These are phyloP conservation scores for Passalora sequoiae DNA, from an alignment of 2,329 filamentous ascomycete species.

Conservation along the genomic window DNA sequence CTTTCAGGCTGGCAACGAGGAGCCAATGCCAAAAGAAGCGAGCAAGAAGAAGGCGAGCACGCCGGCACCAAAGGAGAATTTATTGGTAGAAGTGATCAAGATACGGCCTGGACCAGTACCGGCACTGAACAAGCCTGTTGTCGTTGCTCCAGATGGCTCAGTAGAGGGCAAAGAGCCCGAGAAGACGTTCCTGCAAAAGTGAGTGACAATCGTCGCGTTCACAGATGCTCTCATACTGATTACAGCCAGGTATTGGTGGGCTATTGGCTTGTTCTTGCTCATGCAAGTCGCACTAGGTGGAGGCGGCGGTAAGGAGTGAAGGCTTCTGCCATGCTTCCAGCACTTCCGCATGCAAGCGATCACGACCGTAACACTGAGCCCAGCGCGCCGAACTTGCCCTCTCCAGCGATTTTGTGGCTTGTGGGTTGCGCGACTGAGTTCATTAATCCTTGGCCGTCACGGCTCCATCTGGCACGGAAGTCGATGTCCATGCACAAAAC, in stretches of 20 bases:
- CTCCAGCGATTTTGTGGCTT: too few relatives aligned
- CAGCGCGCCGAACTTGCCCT: too few relatives aligned
- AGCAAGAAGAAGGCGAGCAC: slow-evolving; percentile 14
- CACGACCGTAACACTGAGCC: too few relatives aligned
- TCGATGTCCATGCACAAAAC: too few relatives aligned
- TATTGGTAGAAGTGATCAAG: slow-evolving; percentile 41
- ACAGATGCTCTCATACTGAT: slow-evolving; percentile 12
- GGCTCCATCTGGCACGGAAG: too few relatives aligned
- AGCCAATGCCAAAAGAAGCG: not conserved
- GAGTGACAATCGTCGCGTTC: slow-evolving; percentile 19
- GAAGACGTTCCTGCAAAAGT: slow-evolving; percentile 51
- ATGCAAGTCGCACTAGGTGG: slow-evolving; percentile 44
- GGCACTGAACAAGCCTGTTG: slow-evolving; percentile 49
- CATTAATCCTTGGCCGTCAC: too few relatives aligned
- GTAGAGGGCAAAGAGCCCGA: slow-evolving; percentile 45
- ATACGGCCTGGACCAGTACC: slow-evolving; percentile 39
- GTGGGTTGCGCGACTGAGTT: too few relatives aligned
- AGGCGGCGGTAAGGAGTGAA: slow-evolving; percentile 8
- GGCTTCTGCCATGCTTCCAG: too few relatives aligned
- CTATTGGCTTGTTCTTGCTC: slow-evolving; percentile 43
- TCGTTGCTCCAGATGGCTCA: slow-evolving; percentile 52
- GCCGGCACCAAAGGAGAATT: slow-evolving; percentile 28
- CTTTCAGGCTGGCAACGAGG: slow-evolving; percentile 35
- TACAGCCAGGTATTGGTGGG: slow-evolving; percentile 48
- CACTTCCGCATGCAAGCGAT: too few relatives aligned